Base-by-base conservation (phyloP, 768 basidiomycete species). In the Amylocystis lapponica region DNA sequence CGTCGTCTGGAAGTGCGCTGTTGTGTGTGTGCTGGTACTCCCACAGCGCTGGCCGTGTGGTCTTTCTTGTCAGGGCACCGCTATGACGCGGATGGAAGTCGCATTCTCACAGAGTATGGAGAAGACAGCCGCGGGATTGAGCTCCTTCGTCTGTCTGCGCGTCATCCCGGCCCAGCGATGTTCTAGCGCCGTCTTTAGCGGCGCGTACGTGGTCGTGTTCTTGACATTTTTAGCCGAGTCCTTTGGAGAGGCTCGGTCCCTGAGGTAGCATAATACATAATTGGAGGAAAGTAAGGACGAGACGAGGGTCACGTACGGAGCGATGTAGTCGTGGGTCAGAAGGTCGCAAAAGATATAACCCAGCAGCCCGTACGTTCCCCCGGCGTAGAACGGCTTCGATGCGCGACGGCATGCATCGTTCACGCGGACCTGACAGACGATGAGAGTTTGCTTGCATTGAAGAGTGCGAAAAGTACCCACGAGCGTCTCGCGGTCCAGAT, bases 261-360 rank as follows among this genome's bases (percentile, higher is more conserved):
- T 90, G 38, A 30, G 38, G 42, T 26, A 34, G 50, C 51, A 48
- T 36, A 35, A 36, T 50, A 48, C 13, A 19, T 16, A 11, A 26
- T 13, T 31, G 33, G 16, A 36, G n/a, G n/a, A n/a, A n/a, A n/a
- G n/a, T n/a, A n/a, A n/a, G n/a, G n/a, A n/a, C n/a, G n/a, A n/a
- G n/a, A 40, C 29, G 25, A 27, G 13, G 31, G 25, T 27, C 36
- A 63, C 93, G 66, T 66, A 94, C 95, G 83, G 78, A 35, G 81
- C 68, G 49, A 96, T 79, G 61, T 85, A 91, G 48, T 92, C 83
- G 56, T 96, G 95, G 43, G 78, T 72, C 44, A 93, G 70, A 43
- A 99, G 72, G 61, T 98, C 94, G 49, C 90, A 91, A 59, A 97
- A 96, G 56, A 96, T 90, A 65, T 91, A 99, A 13, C 95, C 95